These are phyloP conservation scores for Toxicodendron radicans DNA, from an alignment of 345 rosid species.

Conservation along the genomic window DNA sequence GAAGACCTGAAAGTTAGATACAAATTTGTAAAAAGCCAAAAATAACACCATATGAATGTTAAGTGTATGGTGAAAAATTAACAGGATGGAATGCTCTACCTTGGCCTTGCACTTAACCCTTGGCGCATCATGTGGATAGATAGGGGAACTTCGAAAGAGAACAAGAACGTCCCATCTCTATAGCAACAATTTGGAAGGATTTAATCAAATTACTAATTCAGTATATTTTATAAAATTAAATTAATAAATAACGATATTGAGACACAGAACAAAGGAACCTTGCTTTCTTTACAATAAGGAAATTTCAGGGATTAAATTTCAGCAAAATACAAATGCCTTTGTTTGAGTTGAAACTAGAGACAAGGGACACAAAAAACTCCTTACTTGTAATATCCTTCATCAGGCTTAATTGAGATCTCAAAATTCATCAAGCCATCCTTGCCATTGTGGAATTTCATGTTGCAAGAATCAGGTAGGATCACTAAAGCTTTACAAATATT, in stretches of 20 bases:
- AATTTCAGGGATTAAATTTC: too few relatives aligned
- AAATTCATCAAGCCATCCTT: too few relatives aligned
- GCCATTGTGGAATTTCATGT: too few relatives aligned
- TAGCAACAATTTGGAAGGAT: conserved; percentile 7
- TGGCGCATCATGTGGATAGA: conserved; percentile 96
- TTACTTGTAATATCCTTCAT: too few relatives aligned
- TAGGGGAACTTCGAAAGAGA: conserved; percentile 87
- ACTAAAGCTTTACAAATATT: too few relatives aligned
- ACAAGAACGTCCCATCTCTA: conserved; percentile 82
- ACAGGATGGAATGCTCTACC: conserved; percentile 36
- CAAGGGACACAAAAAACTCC: too few relatives aligned
- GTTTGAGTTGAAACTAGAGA: too few relatives aligned
- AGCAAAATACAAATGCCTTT: too few relatives aligned
- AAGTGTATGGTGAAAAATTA: not conserved
- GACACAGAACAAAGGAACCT: not conserved
- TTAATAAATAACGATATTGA: not conserved
- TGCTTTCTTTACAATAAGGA: too few relatives aligned
- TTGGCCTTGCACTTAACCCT: conserved; percentile 98
- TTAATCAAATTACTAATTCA: not conserved
- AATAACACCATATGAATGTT: not conserved
- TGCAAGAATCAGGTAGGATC: too few relatives aligned
- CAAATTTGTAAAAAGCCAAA: not conserved
- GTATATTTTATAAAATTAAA: not conserved
- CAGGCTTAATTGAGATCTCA: too few relatives aligned
- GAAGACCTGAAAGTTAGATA: conserved; percentile 57